Conservation (phyloP, 805 yeast species). For the Suhomyces sp. region DNA sequence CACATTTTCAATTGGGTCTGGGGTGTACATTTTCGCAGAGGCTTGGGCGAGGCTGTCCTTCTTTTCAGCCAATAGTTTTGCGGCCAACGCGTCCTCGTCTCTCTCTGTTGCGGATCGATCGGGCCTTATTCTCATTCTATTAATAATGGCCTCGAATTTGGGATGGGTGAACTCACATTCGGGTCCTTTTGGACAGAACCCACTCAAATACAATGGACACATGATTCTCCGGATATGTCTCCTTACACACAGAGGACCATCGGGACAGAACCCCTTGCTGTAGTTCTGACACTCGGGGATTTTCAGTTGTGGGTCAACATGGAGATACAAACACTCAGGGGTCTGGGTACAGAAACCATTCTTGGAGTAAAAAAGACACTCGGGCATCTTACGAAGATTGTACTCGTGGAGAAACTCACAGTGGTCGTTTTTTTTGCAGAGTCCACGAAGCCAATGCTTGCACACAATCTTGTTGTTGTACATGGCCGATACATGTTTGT, state of each 20-base stretch:
- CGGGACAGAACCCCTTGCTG: slow-evolving; percentile 85
- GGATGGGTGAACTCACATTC: slow-evolving; percentile 85
- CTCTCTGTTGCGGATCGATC: slow-evolving; percentile 35
- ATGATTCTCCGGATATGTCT: slow-evolving; percentile 74
- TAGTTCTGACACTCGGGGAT: slow-evolving; percentile 87
- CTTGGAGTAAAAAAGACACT: slow-evolving; percentile 83
- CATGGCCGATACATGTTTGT: slow-evolving; percentile 70
- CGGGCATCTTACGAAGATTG: slow-evolving; percentile 93
- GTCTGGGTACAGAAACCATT: slow-evolving; percentile 87
- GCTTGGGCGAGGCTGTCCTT: slow-evolving; percentile 4
- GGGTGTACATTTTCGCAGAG: slow-evolving; percentile 9
- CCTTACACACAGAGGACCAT: slow-evolving; percentile 81
- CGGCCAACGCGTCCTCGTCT: slow-evolving; percentile 11
- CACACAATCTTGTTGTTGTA: slow-evolving; percentile 71
- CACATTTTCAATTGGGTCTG: too few species aligned
- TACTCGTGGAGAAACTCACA: slow-evolving; percentile 97
- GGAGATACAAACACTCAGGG: slow-evolving; percentile 91
- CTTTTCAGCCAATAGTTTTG: slow-evolving; percentile 5
- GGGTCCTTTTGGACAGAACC: slow-evolving; percentile 44
- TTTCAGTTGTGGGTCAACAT: slow-evolving; percentile 83
- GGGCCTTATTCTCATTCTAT: slow-evolving; percentile 43
- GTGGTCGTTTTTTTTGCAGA: slow-evolving; percentile 93
- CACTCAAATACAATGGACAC: slow-evolving; percentile 81
- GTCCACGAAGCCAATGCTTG: slow-evolving; percentile 96
- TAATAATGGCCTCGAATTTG: slow-evolving; percentile 50